Percentiles rank a stretch among this genome's conserved stretches.
Conservation (phyloP, 768 basidiomycete species). For the Suillus americanus region DNA sequence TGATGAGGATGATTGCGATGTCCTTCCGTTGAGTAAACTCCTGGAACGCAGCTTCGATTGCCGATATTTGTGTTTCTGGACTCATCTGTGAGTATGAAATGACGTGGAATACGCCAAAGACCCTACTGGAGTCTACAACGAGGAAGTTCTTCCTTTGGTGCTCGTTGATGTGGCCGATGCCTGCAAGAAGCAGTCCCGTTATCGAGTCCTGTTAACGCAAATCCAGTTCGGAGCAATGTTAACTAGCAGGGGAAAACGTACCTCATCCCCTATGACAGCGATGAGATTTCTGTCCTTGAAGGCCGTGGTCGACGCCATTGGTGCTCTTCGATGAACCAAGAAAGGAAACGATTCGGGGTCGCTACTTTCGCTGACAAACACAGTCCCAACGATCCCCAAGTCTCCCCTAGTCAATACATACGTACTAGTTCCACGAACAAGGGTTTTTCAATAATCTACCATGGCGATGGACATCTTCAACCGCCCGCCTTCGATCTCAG, state of each 20-base stretch:
- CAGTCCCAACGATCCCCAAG: not conserved
- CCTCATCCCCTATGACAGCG: constrained; percentile 98
- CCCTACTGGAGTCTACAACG: constrained; percentile 89
- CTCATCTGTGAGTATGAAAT: constrained; percentile 12
- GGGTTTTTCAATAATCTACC: not conserved
- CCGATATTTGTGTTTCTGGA: constrained; percentile 85
- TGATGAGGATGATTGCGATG: constrained; percentile 94
- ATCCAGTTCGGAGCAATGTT: not conserved
- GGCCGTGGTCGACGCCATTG: constrained; percentile 52
- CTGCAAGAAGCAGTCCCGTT: constrained; percentile 92
- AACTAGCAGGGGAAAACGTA: constrained; percentile 30
- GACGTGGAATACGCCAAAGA: not conserved
- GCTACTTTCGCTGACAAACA: constrained; percentile 16
- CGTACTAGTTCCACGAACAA: not conserved
- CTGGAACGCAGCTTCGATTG: constrained; percentile 90
- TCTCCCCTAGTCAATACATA: not conserved
- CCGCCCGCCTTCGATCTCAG: constrained; percentile 72
- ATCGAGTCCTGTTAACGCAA: constrained; percentile 77
- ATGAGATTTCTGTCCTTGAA: constrained; percentile 85
- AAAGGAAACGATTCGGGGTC: constrained; percentile 15
- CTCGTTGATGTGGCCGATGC: constrained; percentile 88
- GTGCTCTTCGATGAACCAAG: constrained; percentile 13
- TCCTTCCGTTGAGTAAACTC: constrained; percentile 95
- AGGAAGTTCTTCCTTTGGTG: constrained; percentile 98
- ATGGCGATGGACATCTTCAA: constrained; percentile 68